Evolutionary conservation across 179 eudicot genomes (phyloP).

Genomic region (Vitellaria paradoxa): DNA sequence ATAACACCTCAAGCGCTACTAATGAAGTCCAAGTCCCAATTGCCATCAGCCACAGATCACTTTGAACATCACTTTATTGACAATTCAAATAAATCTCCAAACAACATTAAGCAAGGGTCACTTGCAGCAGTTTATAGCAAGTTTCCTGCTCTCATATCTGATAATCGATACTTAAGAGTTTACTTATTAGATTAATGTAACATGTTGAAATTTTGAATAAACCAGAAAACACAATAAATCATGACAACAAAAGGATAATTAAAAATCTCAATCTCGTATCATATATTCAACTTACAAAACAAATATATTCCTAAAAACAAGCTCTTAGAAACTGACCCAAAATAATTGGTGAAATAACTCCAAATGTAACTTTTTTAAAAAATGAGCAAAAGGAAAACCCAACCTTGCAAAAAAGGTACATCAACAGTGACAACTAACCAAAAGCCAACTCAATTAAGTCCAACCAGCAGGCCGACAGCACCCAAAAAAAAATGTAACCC

Average conservation of each 20-base stretch:
- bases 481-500: background rate
- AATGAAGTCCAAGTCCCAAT: background rate
- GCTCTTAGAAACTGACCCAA: background rate
- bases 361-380: background rate
- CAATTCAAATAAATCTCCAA: background rate
- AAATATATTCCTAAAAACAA: background rate
- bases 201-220: background rate
- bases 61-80: background rate
- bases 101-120: background rate
- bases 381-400: background rate
- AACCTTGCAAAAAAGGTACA: background rate
- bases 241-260: background rate
- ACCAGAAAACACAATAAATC: background rate
- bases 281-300: background rate
- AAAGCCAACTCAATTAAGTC: background rate
- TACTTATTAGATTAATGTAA: too few relatives aligned
- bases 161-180: background rate
- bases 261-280: background rate
- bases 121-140: background rate
- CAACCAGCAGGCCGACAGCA: background rate
- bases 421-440: slow-evolving; percentile 5
- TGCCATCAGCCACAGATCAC: background rate
- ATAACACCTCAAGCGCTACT: background rate
- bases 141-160: background rate
- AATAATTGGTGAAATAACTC: background rate